A percentile compares a stretch with the other conserved stretches of the same genome.
phyloP scores from a whole-genome alignment of 352 stramenopile genomes.

The Phytophthora podocarpi region DNA sequence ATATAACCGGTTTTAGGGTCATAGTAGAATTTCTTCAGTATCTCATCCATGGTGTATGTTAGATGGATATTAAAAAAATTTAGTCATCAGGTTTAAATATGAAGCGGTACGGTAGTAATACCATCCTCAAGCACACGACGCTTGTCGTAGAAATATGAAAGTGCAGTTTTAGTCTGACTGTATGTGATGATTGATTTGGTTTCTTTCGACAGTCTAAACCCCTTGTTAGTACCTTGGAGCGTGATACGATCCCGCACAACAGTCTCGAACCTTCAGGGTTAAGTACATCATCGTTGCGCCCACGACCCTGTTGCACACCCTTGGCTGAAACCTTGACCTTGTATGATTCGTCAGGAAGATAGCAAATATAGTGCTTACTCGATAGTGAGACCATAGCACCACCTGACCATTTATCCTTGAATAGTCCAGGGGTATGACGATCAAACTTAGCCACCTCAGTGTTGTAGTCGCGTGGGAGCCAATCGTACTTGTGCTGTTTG shows the following conservation, averaged over 20 bases:
- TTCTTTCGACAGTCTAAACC: no score
- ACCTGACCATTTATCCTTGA: neutral
- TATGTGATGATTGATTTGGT: no score
- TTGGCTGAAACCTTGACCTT: no score
- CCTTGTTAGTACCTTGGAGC: no score
- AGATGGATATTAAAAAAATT: slow-evolving; percentile 2
- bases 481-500: slow-evolving; percentile 2
- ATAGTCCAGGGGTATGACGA: neutral
- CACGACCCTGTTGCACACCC: no score
- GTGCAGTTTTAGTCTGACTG: no score
- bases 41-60: slow-evolving; percentile 10
- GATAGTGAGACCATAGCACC: neutral
- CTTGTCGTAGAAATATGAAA: no score
- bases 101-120: slow-evolving; percentile 25
- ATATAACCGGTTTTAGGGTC: slow-evolving; percentile 36
- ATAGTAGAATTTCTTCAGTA: slow-evolving; percentile 34
- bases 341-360: no score
- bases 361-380: neutral
- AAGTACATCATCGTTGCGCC: no score
- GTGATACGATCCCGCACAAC: no score
- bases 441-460: neutral
- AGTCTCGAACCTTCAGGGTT: no score
- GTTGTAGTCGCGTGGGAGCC: no score
- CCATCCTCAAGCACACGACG: slow-evolving; percentile 29
- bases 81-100: slow-evolving; percentile 6